A percentile compares a stretch with the other conserved stretches of the same genome.
Conservation (phyloP, 2,329 filamentous ascomycete genomes). For the Penicillium sp. region DNA sequence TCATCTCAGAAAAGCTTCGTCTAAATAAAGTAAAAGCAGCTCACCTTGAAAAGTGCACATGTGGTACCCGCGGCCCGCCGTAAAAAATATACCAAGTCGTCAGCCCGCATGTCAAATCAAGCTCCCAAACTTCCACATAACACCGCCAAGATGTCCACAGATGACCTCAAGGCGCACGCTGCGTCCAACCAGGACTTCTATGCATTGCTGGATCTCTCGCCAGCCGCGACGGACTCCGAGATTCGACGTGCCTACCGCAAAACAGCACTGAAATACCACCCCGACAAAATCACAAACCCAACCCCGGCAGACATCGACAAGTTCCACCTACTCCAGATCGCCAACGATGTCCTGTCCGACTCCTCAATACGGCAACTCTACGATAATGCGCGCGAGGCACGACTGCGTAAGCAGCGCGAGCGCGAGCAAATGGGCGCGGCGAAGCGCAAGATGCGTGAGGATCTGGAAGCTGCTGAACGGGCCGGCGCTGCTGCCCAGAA, state of each 20-base stretch:
- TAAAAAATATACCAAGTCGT: background rate
- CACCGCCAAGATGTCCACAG: slow-evolving; percentile 39
- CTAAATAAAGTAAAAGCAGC: no score
- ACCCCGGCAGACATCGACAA: slow-evolving; percentile 72
- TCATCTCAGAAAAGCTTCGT: no score
- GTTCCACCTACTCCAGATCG: slow-evolving; percentile 84
- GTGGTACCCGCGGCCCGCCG: background rate
- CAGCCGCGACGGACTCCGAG: slow-evolving; percentile 69
- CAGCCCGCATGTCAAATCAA: background rate
- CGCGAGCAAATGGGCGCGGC: slow-evolving; percentile 74
- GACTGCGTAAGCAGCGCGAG: slow-evolving; percentile 70
- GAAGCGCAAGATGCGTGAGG: slow-evolving; percentile 78
- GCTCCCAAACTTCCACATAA: background rate
- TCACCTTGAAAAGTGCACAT: background rate
- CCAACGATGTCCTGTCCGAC: slow-evolving; percentile 81
- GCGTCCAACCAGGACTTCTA: slow-evolving; percentile 74
- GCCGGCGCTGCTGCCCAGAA: slow-evolving; percentile 45
- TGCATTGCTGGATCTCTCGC: slow-evolving; percentile 70
- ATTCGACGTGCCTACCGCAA: slow-evolving; percentile 84
- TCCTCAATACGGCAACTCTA: slow-evolving; percentile 73
- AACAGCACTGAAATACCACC: slow-evolving; percentile 86
- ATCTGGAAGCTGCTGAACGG: slow-evolving; percentile 78
- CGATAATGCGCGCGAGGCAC: slow-evolving; percentile 74
- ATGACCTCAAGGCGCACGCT: slow-evolving; percentile 61
- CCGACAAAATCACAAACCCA: slow-evolving; percentile 79